Evolutionary conservation across 805 yeast genomes (phyloP), one percentile per base, ranked within the genome.

Genomic region (Kodamaea jinghongensis): DNA sequence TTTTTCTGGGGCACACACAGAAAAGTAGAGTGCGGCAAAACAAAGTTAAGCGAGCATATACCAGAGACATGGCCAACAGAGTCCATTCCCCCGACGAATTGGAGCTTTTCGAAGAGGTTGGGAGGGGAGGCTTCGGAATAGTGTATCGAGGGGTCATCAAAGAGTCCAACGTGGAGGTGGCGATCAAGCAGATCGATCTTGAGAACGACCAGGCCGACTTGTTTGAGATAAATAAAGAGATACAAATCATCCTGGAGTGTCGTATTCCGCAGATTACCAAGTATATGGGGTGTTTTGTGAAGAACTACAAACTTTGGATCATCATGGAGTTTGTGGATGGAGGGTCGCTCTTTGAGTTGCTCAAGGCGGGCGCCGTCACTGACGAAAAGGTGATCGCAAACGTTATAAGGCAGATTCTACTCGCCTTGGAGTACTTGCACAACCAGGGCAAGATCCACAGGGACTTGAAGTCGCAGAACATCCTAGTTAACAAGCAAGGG

Each of bases 261-360:
- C 65, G 75, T 36, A 70, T 75, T 36, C 64, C 72, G 2, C 81
- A 79, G 51, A 78, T 85, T 33, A 85, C 91, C 2, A 68, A 67
- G 42, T 85, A 82, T 51, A 70, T 75, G 50, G 93, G 91, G 7
- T 81, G 87, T 45, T 83, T 83, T 56, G 81, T 83, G 23, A 73
- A 75, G 47, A 81, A 82, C 28, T 77, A 73, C 55, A 82, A 82
- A 56, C 68, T 85, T 10, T 83, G 90, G 89, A 84, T 85, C 38
- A 71, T 83, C 9, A 86, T 85, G 93, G 95, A 85, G 58, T 81
- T 63, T 55, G 72, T 84, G n/a, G 81, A 83, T 28, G 93, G 89
- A 0, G 95, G 95, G 2, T 79, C 88, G 4, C 71, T 86, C 35
- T 70, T 78, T 32, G 93, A 85, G 42, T 59, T 86, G 26, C 56